Conservation (phyloP, 1,139 yeast species). For the Kluyveromyces marxianus region DNA sequence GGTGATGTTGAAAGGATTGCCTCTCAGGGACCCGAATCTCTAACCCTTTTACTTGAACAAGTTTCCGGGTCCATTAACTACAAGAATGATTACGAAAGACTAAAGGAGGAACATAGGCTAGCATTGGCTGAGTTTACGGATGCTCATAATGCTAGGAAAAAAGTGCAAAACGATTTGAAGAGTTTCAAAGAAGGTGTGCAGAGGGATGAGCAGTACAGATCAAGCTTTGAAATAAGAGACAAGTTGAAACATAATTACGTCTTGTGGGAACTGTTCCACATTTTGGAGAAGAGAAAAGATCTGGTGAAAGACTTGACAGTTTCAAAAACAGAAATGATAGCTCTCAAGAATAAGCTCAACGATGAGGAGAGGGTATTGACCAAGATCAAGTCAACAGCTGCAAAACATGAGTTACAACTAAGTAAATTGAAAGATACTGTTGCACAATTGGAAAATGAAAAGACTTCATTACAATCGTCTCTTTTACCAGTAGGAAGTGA, state of each 20-base stretch:
- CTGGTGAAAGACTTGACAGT: slow-evolving; percentile 29
- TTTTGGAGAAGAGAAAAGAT: slow-evolving; percentile 42
- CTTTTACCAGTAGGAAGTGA: slow-evolving; percentile 48
- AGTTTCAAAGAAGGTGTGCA: slow-evolving; percentile 71
- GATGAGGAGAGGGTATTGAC: slow-evolving; percentile 27
- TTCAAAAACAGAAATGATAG: slow-evolving; percentile 30
- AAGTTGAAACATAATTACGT: slow-evolving; percentile 43
- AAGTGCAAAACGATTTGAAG: slow-evolving; percentile 66
- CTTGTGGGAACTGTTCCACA: slow-evolving; percentile 62
- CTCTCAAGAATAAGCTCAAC: slow-evolving; percentile 25
- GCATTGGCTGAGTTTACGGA: slow-evolving; percentile 61
- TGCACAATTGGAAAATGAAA: slow-evolving; percentile 34
- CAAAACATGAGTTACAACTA: slow-evolving; percentile 40
- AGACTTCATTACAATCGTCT: slow-evolving; percentile 49
- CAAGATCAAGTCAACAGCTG: slow-evolving; percentile 35
- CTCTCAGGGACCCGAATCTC: slow-evolving; percentile 70
- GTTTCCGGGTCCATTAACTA: slow-evolving; percentile 75
- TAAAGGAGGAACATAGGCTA: slow-evolving; percentile 58
- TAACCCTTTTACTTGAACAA: slow-evolving; percentile 68
- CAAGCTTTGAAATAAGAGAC: slow-evolving; percentile 43
- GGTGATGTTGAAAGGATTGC: slow-evolving; percentile 97
- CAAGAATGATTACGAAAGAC: slow-evolving; percentile 57
- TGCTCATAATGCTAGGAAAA: slow-evolving; percentile 64
- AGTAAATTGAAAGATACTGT: slow-evolving; percentile 38
- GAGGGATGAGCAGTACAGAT: slow-evolving; percentile 65